These are phyloP conservation scores for Mortierella sp. DNA, from an alignment of 371 early-diverging fungal species.

Conservation along the genomic window DNA sequence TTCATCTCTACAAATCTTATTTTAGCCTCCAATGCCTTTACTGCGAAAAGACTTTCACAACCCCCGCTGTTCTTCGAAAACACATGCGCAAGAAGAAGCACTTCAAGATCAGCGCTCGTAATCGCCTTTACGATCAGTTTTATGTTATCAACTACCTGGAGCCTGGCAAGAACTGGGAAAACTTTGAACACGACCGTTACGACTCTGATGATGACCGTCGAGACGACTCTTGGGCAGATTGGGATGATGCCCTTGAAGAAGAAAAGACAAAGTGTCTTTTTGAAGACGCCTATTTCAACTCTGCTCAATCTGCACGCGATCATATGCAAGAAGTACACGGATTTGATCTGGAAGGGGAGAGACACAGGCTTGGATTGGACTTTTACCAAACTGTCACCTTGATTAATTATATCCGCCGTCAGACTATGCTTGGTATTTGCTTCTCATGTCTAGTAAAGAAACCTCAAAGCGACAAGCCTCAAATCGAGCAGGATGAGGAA, in stretches of 20 bases:
- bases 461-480: constrained; percentile 64
- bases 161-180: constrained; percentile 94
- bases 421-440: constrained; percentile 75
- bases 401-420: constrained; percentile 90
- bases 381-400: constrained; percentile 88
- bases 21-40: constrained; percentile 88
- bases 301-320: constrained; percentile 73
- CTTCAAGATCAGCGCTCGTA: constrained; percentile 92
- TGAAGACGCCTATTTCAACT: constrained; percentile 72
- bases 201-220: constrained; percentile 79
- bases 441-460: constrained; percentile 75
- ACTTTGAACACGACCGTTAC: constrained; percentile 81
- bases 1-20: background rate
- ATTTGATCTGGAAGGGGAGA: constrained; percentile 79
- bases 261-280: constrained; percentile 83
- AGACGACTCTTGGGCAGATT: constrained; percentile 84
- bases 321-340: constrained; percentile 82
- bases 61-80: constrained; percentile 88
- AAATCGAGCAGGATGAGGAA: constrained; percentile 62
- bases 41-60: constrained; percentile 95
- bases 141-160: constrained; percentile 96
- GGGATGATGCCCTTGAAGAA: constrained; percentile 78
- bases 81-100: constrained; percentile 99
- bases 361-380: constrained; percentile 70
- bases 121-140: constrained; percentile 93